These are phyloP conservation scores for Solanum infundibuliforme DNA, from an alignment of 257 asterid species.

Conservation along the genomic window DNA sequence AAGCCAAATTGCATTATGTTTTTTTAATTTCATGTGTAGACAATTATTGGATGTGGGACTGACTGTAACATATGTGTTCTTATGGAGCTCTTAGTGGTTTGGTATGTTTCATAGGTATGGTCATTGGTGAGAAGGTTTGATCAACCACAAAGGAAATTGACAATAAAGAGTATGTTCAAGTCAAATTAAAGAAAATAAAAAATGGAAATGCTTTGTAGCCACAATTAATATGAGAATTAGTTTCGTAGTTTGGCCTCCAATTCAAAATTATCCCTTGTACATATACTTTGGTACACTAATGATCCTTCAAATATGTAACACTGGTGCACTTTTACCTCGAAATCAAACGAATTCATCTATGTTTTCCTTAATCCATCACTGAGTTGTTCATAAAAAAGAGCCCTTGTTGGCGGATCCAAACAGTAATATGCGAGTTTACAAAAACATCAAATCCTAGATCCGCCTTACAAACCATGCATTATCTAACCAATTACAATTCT, in stretches of 20 bases:
- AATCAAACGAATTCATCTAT: neutral
- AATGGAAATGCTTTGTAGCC: neutral
- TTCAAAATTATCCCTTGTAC: neutral
- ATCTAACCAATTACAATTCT: no score
- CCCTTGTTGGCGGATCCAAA: no score
- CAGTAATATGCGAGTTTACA: neutral
- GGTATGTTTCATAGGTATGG: neutral
- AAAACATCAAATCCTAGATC: neutral
- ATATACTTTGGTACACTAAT: neutral
- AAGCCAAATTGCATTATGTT: neutral
- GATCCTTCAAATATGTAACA: neutral
- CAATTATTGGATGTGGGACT: neutral
- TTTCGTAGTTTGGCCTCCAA: neutral
- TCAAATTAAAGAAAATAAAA: no score
- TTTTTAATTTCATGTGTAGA: neutral
- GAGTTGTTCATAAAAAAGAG: no score
- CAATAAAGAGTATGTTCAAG: no score
- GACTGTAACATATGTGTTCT: neutral
- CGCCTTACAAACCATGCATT: neutral
- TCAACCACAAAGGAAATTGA: slow-evolving; percentile 2
- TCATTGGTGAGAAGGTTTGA: slow-evolving; percentile 10
- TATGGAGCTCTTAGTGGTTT: neutral
- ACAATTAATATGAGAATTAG: neutral
- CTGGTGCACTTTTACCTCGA: neutral
- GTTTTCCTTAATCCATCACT: neutral